Conservation (phyloP, 2,329 filamentous ascomycete genomes). For the Talaromyces amestolkiae region DNA sequence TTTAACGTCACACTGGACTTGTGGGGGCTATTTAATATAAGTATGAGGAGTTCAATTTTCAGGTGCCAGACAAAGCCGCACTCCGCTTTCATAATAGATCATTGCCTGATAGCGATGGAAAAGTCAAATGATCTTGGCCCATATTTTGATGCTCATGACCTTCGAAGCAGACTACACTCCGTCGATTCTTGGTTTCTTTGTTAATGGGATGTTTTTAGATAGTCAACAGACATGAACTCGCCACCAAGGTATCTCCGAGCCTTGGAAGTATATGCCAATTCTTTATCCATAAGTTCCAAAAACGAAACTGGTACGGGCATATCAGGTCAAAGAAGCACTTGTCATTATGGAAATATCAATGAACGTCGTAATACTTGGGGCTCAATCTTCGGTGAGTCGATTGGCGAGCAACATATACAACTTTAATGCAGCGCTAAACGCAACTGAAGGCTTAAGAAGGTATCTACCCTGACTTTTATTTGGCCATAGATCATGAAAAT, state of each 20-base stretch:
- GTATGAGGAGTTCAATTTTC: not conserved
- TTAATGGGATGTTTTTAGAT: not conserved
- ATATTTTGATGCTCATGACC: no score
- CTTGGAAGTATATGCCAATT: not conserved
- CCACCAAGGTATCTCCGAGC: not conserved
- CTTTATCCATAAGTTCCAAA: not conserved
- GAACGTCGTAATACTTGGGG: not conserved
- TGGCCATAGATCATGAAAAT: not conserved
- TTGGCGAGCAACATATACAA: not conserved
- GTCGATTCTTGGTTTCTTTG: slow-evolving; percentile 8
- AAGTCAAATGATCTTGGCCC: not conserved
- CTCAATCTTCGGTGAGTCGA: not conserved
- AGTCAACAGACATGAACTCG: not conserved
- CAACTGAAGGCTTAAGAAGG: not conserved
- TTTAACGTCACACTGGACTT: not conserved
- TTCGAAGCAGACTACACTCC: not conserved
- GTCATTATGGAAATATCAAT: not conserved
- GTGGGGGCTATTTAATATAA: not conserved
- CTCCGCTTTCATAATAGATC: not conserved
- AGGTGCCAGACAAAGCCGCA: not conserved
- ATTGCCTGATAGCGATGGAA: not conserved
- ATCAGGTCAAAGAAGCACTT: not conserved
- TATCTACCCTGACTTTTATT: not conserved
- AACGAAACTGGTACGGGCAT: not conserved
- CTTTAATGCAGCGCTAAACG: not conserved